Base-by-base conservation (phyloP, 2,329 filamentous ascomycete genomes). In the Pseudogymnoascus sp. region DNA sequence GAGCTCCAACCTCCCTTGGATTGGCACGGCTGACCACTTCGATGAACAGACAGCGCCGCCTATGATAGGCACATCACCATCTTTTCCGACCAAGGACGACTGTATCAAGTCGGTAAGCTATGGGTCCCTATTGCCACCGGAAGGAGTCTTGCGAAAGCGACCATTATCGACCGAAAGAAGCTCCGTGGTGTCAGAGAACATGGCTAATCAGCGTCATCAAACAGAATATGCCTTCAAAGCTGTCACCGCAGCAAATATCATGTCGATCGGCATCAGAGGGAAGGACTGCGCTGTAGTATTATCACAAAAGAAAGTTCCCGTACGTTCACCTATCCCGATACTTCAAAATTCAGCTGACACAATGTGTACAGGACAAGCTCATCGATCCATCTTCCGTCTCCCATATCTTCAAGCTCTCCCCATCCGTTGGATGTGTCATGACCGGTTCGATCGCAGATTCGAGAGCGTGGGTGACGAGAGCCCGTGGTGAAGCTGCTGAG, bases 141-240 rank as follows among this genome's bases (percentile, higher is more conserved):
- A 53, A 33, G 11, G 6, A 20, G 28, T 8, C 1, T 2, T 14
- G 11, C 15, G 15, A 20, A 53, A 3, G n/a, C 9, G 47, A 35
- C 28, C 15, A 53, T 22, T 9, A 53, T 14, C 28, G 47, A 20
- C 47, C 28, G 15, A 35, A n/a, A 20, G 47, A 53, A 53, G 47
- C 47, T 53, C 47, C 47, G 33, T 57, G 20, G 38, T 33, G 57
- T 25, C 9, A 62, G 38, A 35, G 50, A 30, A 25, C 53, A 18
- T 62, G 57, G 37, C 64, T 64, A 60, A 66, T 57, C 59, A 53
- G 60, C 64, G 37, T 25, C 61, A 38, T 18, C 60, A 28, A 33
- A 69, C 74, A 97, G 94, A 99, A 83, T 99, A 99, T 93, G 94
- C 94, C 70, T 99, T 99, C 87, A 99, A 99, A 82, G 94, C 94